Percentiles rank a stretch among this genome's conserved stretches.
Evolutionary conservation across 1,139 yeast genomes (phyloP).

Genomic region (Pichia sp.): DNA sequence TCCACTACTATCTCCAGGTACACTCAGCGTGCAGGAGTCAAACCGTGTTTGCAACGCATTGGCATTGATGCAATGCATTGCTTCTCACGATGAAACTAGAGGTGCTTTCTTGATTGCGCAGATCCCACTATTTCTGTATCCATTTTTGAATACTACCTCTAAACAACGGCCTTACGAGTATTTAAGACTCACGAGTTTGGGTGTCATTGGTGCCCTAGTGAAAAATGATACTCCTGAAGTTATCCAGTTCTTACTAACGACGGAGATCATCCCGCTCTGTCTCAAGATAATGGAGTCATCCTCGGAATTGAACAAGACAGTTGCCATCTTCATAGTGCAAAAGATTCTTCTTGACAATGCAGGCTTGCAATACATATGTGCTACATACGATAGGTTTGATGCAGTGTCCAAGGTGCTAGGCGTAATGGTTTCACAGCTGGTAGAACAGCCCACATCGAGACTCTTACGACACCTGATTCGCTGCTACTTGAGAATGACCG

Average conservation of each 20-base stretch:
- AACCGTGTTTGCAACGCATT: slow-evolving; percentile 94
- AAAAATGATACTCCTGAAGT: slow-evolving; percentile 96
- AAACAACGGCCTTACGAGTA: slow-evolving; percentile 92
- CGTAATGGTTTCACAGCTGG: slow-evolving; percentile 83
- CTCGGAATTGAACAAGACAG: slow-evolving; percentile 89
- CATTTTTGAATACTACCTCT: slow-evolving; percentile 86
- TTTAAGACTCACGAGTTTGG: slow-evolving; percentile 82
- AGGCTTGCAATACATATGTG: slow-evolving; percentile 88
- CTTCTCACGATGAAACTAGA: slow-evolving; percentile 88
- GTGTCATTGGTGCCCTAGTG: slow-evolving; percentile 95
- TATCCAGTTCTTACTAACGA: slow-evolving; percentile 78
- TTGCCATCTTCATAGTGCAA: slow-evolving; percentile 91
- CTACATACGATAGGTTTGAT: slow-evolving; percentile 88
- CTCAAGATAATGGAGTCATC: slow-evolving; percentile 93
- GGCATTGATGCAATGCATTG: slow-evolving; percentile 92
- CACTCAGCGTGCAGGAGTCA: slow-evolving; percentile 76
- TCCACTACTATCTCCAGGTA: slow-evolving; percentile 84
- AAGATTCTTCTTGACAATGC: slow-evolving; percentile 87
- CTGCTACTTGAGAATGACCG: slow-evolving; percentile 86
- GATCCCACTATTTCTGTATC: slow-evolving; percentile 85
- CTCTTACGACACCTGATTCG: slow-evolving; percentile 88
- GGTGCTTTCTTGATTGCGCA: slow-evolving; percentile 81
- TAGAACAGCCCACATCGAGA: slow-evolving; percentile 65
- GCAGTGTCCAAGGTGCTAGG: slow-evolving; percentile 88
- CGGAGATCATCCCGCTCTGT: slow-evolving; percentile 94